Evolutionary conservation across 352 stramenopile genomes (phyloP).

Genomic region (Pythium angustatum): DNA sequence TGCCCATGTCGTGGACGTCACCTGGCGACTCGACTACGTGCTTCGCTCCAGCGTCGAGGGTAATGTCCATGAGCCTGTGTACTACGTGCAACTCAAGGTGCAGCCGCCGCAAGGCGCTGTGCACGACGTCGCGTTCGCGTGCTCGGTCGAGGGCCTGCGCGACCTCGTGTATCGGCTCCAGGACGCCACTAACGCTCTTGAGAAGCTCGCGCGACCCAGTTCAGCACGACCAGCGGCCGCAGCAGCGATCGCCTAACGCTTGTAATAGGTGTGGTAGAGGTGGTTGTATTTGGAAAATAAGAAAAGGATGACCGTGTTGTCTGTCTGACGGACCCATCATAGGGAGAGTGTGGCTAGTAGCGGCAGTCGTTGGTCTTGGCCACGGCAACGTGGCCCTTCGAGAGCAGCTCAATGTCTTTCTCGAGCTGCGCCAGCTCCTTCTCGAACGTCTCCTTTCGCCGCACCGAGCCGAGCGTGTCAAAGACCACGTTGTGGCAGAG

Average conservation of each 20-base stretch:
- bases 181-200: constrained; percentile 58
- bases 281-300: constrained; percentile 1
- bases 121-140: constrained; percentile 51
- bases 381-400: constrained; percentile 71
- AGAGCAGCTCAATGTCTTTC: constrained; percentile 89
- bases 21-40: constrained; percentile 74
- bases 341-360: constrained; percentile 37
- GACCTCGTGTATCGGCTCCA: constrained; percentile 74
- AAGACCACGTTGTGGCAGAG: constrained; percentile 93
- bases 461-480: constrained; percentile 91
- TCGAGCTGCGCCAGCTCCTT: constrained; percentile 91
- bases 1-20: constrained; percentile 68
- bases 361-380: constrained; percentile 48
- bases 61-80: constrained; percentile 55
- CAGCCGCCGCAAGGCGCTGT: constrained; percentile 45
- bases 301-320: not conserved
- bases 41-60: constrained; percentile 56
- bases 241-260: constrained; percentile 1
- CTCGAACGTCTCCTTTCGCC: constrained; percentile 92
- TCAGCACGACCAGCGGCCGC: not conserved
- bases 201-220: constrained; percentile 39
- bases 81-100: constrained; percentile 66
- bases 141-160: constrained; percentile 67
- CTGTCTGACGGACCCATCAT: too few relatives aligned
- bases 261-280: not conserved